phyloP scores from a whole-genome alignment of 225 moss, liverwort and hornwort genomes.

The Pseudisothecium myosuroides region DNA sequence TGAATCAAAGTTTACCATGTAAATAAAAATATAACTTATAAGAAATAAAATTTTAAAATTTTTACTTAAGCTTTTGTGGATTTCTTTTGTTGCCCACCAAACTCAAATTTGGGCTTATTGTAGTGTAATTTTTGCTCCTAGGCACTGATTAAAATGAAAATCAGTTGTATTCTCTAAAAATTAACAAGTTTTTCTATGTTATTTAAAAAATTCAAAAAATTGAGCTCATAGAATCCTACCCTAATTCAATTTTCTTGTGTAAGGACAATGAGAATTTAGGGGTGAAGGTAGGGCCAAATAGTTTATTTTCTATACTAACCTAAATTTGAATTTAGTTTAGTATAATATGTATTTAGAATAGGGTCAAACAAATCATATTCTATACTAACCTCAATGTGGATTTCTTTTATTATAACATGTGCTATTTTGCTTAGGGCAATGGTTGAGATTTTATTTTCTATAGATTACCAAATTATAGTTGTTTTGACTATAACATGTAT shows the following conservation, averaged over 20 bases:
- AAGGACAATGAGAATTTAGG: not conserved
- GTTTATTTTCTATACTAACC: not conserved
- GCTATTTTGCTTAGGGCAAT: not conserved
- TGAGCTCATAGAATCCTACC: not conserved
- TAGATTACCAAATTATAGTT: not conserved
- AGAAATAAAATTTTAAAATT: not conserved
- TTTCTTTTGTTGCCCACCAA: not conserved
- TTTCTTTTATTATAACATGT: not conserved
- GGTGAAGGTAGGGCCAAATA: not conserved
- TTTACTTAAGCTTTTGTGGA: not conserved
- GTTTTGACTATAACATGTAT: not conserved
- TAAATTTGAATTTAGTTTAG: not conserved
- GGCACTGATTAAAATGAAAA: not conserved
- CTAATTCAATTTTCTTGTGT: not conserved
- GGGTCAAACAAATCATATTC: not conserved
- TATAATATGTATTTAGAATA: not conserved
- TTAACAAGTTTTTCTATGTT: not conserved
- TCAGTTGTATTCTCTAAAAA: fast-evolving
- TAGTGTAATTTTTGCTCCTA: fast-evolving
- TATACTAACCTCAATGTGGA: too few relatives aligned
- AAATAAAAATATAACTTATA: not conserved
- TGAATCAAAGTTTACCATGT: not conserved
- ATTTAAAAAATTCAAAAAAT: not conserved
- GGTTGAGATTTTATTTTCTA: not conserved
- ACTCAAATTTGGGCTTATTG: not conserved